phyloP scores from a whole-genome alignment of 805 yeast species.

The Candida qinlingensis region DNA sequence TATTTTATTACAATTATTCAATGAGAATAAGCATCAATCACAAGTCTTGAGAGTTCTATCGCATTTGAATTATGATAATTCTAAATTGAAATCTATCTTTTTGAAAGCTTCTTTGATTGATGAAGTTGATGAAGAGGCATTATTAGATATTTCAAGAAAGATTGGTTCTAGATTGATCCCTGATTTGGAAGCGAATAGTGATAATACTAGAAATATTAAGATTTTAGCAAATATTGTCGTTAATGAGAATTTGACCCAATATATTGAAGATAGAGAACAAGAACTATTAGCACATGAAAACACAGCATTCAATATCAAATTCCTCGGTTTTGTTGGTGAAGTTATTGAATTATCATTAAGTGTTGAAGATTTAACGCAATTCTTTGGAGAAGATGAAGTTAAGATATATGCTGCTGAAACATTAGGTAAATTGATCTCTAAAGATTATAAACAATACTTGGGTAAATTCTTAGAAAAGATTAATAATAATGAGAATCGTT shows the following conservation, averaged over 20 bases:
- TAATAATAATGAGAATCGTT: slow-evolving; percentile 18
- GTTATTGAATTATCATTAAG: slow-evolving; percentile 28
- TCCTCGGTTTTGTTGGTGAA: slow-evolving; percentile 47
- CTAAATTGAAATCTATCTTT: slow-evolving; percentile 16
- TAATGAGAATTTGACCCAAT: slow-evolving; percentile 21
- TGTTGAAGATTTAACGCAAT: slow-evolving; percentile 31
- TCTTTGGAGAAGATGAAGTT: slow-evolving; percentile 32
- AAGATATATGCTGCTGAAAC: slow-evolving; percentile 47
- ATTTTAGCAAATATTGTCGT: slow-evolving; percentile 22
- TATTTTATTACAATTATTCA: slow-evolving; percentile 13
- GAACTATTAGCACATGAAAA: slow-evolving; percentile 16
- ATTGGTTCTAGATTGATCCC: slow-evolving; percentile 25
- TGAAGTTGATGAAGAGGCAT: slow-evolving; percentile 25
- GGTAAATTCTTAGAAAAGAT: slow-evolving; percentile 31
- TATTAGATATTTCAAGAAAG: slow-evolving; percentile 20
- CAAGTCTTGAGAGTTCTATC: slow-evolving; percentile 21
- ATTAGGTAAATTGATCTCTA: slow-evolving; percentile 43
- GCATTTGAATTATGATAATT: slow-evolving; percentile 15
- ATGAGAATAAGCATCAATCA: slow-evolving; percentile 16
- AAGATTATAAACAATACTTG: slow-evolving; percentile 34
- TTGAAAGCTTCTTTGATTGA: slow-evolving; percentile 17
- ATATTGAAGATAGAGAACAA: slow-evolving; percentile 15
- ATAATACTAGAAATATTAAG: slow-evolving; percentile 19
- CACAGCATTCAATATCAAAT: slow-evolving; percentile 34
- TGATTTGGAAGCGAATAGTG: slow-evolving; percentile 16